Conservation (phyloP, 1,139 yeast species). For the Yamadazyma jaroonii region DNA sequence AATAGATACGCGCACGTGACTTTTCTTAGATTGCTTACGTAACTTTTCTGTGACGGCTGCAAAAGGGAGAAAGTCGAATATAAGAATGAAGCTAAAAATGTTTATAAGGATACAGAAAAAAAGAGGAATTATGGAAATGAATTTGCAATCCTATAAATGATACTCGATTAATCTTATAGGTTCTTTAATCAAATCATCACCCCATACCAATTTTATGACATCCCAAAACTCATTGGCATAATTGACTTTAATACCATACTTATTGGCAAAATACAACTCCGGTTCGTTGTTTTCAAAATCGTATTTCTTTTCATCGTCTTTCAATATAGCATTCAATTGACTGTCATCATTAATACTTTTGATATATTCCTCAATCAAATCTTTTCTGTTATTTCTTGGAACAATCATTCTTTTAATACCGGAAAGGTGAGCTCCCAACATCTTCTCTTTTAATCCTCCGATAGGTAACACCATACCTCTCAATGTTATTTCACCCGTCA, state of each 20-base stretch:
- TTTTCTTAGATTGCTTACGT: no score
- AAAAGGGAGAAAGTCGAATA: no score
- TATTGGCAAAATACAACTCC: slow-evolving; percentile 46
- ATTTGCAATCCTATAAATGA: slow-evolving; percentile 23
- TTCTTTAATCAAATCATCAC: slow-evolving; percentile 35
- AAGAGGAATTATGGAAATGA: background rate
- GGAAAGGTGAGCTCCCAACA: slow-evolving; percentile 79
- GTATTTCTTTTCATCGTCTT: slow-evolving; percentile 30
- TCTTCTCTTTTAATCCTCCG: slow-evolving; percentile 85
- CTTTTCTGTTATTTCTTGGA: slow-evolving; percentile 70
- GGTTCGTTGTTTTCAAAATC: slow-evolving; percentile 38
- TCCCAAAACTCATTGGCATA: slow-evolving; percentile 82
- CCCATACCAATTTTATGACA: slow-evolving; percentile 70
- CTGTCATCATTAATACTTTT: slow-evolving; percentile 32
- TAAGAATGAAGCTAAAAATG: no score
- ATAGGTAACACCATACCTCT: slow-evolving; percentile 85
- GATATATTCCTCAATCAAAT: slow-evolving; percentile 60
- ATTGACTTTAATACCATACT: slow-evolving; percentile 53
- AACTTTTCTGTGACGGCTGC: no score
- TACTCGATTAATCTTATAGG: slow-evolving; percentile 35
- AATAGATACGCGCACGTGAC: no score
- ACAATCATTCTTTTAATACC: slow-evolving; percentile 58
- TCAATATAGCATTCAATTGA: slow-evolving; percentile 32
- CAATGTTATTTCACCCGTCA: slow-evolving; percentile 92
- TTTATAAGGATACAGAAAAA: background rate